Evolutionary conservation across 2,329 filamentous ascomycete genomes (phyloP).

Genomic region (Colletotrichum karsti): DNA sequence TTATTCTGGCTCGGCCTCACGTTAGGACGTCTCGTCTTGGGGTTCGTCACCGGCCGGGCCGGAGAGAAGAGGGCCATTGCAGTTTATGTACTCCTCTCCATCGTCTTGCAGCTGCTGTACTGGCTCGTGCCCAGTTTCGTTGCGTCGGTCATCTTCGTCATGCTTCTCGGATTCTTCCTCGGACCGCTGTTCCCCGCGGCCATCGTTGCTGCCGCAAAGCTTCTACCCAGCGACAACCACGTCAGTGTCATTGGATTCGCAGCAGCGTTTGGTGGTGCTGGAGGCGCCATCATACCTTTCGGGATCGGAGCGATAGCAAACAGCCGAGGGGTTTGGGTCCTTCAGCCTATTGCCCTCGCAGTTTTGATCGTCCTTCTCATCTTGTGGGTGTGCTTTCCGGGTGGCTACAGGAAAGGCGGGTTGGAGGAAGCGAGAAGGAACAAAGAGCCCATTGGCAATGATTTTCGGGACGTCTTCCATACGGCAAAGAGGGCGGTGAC

Average conservation of each 20-base stretch:
- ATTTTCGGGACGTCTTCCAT: background rate
- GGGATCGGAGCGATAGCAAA: constrained; percentile 74
- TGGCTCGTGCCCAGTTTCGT: constrained; percentile 84
- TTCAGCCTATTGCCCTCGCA: constrained; percentile 64
- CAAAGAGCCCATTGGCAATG: background rate
- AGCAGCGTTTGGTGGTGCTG: constrained; percentile 78
- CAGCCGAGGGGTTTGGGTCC: constrained; percentile 60
- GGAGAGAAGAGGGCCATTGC: constrained; percentile 8
- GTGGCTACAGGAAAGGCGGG: background rate
- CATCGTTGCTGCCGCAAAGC: constrained; percentile 76
- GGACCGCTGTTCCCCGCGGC: constrained; percentile 82
- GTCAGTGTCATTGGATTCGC: constrained; percentile 84
- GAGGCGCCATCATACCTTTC: constrained; percentile 74
- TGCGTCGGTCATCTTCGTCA: constrained; percentile 76
- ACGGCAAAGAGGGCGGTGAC: background rate
- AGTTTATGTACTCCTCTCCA: constrained; percentile 69
- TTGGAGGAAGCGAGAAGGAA: constrained; percentile 1
- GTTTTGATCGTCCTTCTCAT: constrained; percentile 53
- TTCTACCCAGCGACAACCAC: constrained; percentile 77
- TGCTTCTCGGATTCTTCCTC: constrained; percentile 80
- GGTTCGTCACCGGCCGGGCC: constrained; percentile 77
- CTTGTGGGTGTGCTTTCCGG: constrained; percentile 48
- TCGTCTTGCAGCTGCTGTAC: constrained; percentile 76
- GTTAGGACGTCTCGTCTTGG: constrained; percentile 74
- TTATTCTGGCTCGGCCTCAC: constrained; percentile 89